Conservation (phyloP, 768 basidiomycete genomes). For the Suillus luteus region DNA sequence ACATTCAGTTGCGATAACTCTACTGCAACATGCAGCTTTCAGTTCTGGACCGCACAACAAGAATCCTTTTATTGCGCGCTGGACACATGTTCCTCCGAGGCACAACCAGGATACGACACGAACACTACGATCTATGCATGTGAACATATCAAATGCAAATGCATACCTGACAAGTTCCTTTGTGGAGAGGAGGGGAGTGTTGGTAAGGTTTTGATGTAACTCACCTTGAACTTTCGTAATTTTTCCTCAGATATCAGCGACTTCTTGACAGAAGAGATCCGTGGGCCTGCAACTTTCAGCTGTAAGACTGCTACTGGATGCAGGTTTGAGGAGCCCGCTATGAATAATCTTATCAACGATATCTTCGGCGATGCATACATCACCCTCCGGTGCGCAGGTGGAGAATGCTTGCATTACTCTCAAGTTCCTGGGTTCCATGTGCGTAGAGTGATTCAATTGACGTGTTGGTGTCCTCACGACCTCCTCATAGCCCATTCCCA, state of each 20-base stretch:
- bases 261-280: conserved; percentile 87
- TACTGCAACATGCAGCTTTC: conserved; percentile 79
- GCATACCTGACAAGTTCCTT: conserved; percentile 91
- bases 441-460: conserved; percentile 6
- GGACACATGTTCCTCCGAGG: conserved; percentile 59
- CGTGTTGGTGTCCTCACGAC: background rate
- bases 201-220: conserved; percentile 52
- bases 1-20: conserved; percentile 87
- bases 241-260: conserved; percentile 79
- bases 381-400: conserved; percentile 81
- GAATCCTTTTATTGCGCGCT: conserved; percentile 97
- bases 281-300: conserved; percentile 85
- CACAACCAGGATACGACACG: conserved; percentile 53
- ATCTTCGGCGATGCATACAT: conserved; percentile 94
- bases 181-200: conserved; percentile 96
- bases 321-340: conserved; percentile 92
- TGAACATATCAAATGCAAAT: conserved; percentile 83
- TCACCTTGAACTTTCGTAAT: background rate
- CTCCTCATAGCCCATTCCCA: conserved; percentile 60
- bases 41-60: conserved; percentile 95
- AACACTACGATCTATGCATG: conserved; percentile 83
- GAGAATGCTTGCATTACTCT: conserved; percentile 92
- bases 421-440: conserved; percentile 94
- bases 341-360: conserved; percentile 92
- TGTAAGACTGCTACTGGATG: conserved; percentile 75